These are phyloP conservation scores for Pseudoperonospora humuli DNA, from an alignment of 352 stramenopile genomes.

Conservation along the genomic window DNA sequence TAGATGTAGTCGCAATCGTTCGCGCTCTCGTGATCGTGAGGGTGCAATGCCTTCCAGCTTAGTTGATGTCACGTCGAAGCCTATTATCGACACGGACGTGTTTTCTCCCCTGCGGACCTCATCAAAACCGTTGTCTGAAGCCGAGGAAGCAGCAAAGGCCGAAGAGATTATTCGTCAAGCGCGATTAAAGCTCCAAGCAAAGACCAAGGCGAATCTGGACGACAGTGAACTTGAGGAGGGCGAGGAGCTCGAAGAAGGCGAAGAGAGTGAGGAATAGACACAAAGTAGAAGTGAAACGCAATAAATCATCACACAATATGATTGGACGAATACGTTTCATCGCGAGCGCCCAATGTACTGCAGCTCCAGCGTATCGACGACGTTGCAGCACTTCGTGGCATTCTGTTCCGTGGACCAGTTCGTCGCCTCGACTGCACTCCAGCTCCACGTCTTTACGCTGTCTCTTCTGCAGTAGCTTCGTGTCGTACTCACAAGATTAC, in stretches of 20 bases:
- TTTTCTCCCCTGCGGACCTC: constrained; percentile 14
- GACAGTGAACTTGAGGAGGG: constrained; percentile 58
- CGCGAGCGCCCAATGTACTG: no score
- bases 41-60: constrained; percentile 17
- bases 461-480: no score
- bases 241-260: constrained; percentile 41
- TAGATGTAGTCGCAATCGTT: constrained; percentile 21
- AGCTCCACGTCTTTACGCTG: no score
- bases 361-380: no score
- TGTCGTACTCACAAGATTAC: no score
- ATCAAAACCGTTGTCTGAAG: constrained; percentile 21
- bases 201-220: constrained; percentile 17
- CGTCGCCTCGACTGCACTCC: no score
- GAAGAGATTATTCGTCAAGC: constrained; percentile 70
- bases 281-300: no score
- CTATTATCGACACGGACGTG: constrained; percentile 1
- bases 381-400: no score
- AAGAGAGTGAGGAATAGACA: constrained; percentile 23
- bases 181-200: constrained; percentile 44
- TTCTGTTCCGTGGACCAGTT: no score
- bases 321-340: no score
- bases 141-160: constrained; percentile 42
- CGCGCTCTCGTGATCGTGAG: constrained; percentile 15
- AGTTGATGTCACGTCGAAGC: constrained; percentile 6
- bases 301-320: no score